These are phyloP conservation scores for Acanthamoeba royreba DNA, from an alignment of 208 protist species.

Conservation along the genomic window DNA sequence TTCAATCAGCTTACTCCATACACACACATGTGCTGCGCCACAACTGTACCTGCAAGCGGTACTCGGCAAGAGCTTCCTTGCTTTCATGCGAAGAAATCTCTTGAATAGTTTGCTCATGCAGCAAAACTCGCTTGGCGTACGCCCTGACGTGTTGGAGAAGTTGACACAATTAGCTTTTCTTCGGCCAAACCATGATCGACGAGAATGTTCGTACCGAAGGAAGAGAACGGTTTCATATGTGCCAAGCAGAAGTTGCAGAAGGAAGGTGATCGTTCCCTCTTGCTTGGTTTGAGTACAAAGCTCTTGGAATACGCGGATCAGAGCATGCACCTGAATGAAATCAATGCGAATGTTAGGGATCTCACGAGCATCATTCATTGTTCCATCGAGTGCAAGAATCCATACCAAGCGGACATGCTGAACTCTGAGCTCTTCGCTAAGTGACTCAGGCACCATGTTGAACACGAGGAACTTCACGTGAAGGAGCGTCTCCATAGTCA, in stretches of 20 bases:
- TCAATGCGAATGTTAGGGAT: neutral
- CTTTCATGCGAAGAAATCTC: slow-evolving; percentile 11
- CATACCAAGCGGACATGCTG: neutral
- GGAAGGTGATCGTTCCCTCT: neutral
- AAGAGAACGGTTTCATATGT: neutral
- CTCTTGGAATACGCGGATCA: slow-evolving; percentile 6
- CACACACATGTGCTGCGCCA: too few species aligned
- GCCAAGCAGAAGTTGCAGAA: neutral
- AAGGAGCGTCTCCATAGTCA: slow-evolving; percentile 28
- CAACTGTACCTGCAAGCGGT: neutral
- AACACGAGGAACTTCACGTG: slow-evolving; percentile 23
- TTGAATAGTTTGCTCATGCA: neutral
- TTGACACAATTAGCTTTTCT: neutral
- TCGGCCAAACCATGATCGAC: too few species aligned
- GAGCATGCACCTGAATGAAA: neutral
- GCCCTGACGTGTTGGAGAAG: neutral
- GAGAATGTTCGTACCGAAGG: too few species aligned
- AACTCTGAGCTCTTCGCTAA: neutral
- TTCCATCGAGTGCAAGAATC: too few species aligned
- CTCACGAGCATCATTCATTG: neutral
- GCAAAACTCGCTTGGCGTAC: neutral
- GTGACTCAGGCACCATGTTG: neutral
- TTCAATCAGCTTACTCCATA: too few species aligned
- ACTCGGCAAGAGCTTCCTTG: slow-evolving; percentile 36
- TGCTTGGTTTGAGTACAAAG: slow-evolving; percentile 8